Percentiles rank a stretch among this genome's conserved stretches.
Conservation (phyloP, 495 filamentous ascomycete species). For the Tuber microsphaerosporum region DNA sequence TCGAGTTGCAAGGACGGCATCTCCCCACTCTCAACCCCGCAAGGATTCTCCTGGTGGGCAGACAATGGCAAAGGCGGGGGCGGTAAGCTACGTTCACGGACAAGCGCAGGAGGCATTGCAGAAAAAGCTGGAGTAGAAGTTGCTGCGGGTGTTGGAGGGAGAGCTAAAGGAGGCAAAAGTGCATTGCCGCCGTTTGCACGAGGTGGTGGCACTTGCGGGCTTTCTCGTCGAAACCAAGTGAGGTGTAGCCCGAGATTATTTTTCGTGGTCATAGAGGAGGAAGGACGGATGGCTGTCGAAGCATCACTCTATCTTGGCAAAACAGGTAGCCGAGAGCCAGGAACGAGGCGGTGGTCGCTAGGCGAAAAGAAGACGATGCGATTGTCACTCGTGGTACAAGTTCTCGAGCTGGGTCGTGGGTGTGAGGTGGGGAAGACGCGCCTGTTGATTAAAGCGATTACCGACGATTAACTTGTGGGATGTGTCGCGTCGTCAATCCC, state of each 20-base stretch:
- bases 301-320: not conserved
- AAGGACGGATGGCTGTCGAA: not conserved
- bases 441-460: not conserved
- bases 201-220: slow-evolving; percentile 35
- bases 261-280: slow-evolving; percentile 34
- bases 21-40: slow-evolving; percentile 6
- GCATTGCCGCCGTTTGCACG: slow-evolving; percentile 15
- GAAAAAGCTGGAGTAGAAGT: slow-evolving; percentile 1
- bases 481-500: not conserved
- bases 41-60: not conserved
- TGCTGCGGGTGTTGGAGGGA: slow-evolving; percentile 6
- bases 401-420: not conserved
- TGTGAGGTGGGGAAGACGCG: not conserved
- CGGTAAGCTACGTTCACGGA: not conserved
- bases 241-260: slow-evolving; percentile 39
- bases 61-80: slow-evolving; percentile 1
- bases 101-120: not conserved
- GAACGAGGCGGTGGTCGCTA: not conserved
- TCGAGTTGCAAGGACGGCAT: slow-evolving; percentile 25
- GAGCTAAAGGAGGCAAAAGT: slow-evolving; percentile 23
- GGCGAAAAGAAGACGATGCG: not conserved
- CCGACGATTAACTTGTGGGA: not conserved
- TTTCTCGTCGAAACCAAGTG: slow-evolving; percentile 34
- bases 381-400: not conserved
- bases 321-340: not conserved